Evolutionary conservation across 768 basidiomycete species (phyloP).

Genomic region (Rhizopogon vulgaris): DNA sequence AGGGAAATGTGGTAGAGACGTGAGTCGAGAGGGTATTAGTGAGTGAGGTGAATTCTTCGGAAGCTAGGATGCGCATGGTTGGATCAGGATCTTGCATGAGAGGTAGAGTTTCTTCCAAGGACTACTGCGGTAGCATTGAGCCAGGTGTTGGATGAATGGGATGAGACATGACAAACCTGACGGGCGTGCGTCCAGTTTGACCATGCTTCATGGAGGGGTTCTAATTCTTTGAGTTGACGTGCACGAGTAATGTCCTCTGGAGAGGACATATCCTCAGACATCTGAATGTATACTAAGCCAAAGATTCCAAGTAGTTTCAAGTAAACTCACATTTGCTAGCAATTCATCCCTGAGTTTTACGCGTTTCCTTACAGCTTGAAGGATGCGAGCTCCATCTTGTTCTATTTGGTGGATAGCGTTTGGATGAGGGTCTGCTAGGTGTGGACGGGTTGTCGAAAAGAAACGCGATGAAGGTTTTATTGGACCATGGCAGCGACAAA

Average conservation of each 20-base stretch:
- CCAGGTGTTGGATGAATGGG: constrained; percentile 3
- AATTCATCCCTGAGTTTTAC: constrained; percentile 44
- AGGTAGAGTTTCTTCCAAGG: constrained; percentile 52
- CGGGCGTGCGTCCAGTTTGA: constrained; percentile 48
- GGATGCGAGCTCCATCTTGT: constrained; percentile 42
- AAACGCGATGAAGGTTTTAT: not conserved
- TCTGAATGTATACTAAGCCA: constrained; percentile 23
- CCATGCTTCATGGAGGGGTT: constrained; percentile 67
- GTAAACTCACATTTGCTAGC: constrained; percentile 34
- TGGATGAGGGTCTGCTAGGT: not conserved
- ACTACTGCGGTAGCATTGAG: constrained; percentile 39
- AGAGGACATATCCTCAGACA: constrained; percentile 47
- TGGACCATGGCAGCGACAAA: not conserved
- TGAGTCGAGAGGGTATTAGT: constrained; percentile 21
- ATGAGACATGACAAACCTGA: constrained; percentile 39
- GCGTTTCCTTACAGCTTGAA: constrained; percentile 49
- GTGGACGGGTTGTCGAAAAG: constrained; percentile 3
- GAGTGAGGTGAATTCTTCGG: constrained; percentile 55
- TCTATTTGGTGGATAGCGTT: constrained; percentile 24
- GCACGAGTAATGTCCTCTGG: constrained; percentile 52
- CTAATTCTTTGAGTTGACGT: constrained; percentile 62
- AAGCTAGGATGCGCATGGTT: constrained; percentile 66
- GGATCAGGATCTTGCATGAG: constrained; percentile 72
- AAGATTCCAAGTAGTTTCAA: not conserved
- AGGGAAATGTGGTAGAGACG: constrained; percentile 48